Evolutionary conservation across 768 basidiomycete genomes (phyloP), one percentile per base, ranked within the genome.

Genomic region (Auriscalpium vulgare): DNA sequence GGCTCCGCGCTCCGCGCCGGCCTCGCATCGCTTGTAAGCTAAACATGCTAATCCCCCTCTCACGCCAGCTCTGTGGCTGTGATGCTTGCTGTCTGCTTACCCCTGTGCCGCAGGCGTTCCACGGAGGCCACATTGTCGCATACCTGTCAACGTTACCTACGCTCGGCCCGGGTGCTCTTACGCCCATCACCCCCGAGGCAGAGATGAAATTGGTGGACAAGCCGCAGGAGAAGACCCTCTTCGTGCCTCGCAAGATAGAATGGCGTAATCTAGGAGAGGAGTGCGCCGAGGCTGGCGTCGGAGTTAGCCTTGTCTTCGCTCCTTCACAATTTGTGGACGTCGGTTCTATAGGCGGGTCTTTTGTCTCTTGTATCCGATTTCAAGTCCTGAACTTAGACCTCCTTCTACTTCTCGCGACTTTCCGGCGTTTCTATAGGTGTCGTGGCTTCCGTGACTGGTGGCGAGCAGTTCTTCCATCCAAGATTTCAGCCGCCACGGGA

Each of bases 391-490:
- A 4, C 17, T 35, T 9, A 16, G 19, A 7, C 10, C 14, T 52
- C 19, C 29, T 29, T 29, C 29, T 29, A 29, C 29, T 29, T 29
- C 29, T 29, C 29, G 29, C 29, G 29, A 29, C 29, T 29, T 5
- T 29, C 29, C 29, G 29, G 29, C 29, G 29, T 29, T 29, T 29
- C 10, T 29, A 11, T 57, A 85, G 88, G 87, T 45, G 70, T 77
- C 4, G 77, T 94, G 7, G 67, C 87, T 0, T 83, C 83, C 0
- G 67, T 83, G 10, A 92, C 91, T 8, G 97, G 97, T 13, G 97
- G 97, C 17, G 91, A 94, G 56, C 64, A 95, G 1, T 95, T 88
- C 71, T 95, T 87, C 74, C 88, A 95, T 65, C 97, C 95, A 9
- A 80, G 90, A n/a, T 99, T 92, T 67, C 79, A 86, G 52, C 77